Base-by-base conservation (phyloP, 805 yeast species). In the Candida alai region DNA sequence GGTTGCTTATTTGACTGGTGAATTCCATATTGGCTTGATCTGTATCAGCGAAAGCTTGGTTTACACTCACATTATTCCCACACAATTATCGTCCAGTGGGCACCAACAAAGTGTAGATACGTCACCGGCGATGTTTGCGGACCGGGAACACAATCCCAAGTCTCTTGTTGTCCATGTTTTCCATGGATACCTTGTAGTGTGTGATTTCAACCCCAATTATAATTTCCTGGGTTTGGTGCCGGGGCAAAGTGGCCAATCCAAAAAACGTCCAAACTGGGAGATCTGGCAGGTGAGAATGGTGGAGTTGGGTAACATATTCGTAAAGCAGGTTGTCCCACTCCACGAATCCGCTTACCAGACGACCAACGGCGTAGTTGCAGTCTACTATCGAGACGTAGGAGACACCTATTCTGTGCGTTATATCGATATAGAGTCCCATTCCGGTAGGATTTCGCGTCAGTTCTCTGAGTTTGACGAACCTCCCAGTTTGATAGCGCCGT, bases 391-490 rank as follows among this genome's bases (percentile, higher is more conserved):
- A 14, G 35, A 34, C 13, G 15, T 19, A 4, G 17, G 30, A 10
- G 27, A 32, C n/a, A 9, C 22, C 11, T 24, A 13, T 28, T 19
- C 24, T 6, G 25, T 37, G 21, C 22, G 41, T 21, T 19, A 32
- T 20, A 19, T 31, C 14, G 19, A 31, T 13, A 6, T 34, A 7
- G 4, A 16, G 12, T 15, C 27, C 11, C 16, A 18, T 7, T 24
- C 18, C 7, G 8, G 29, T 12, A 19, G 20, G 3, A n/a, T 37
- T 19, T 9, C n/a, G 9, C 23, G 18, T 16, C 35, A 37, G 24
- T 37, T 28, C 15, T 29, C 41, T n/a, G 25, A 24, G 12, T 37
- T 37, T 26, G 35, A 35, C 4, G 21, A 30, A 23, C 21, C 19
- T 10, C 41, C 41, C 7, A 12, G 28, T 3, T 12, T 30, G 3